Conservation (phyloP, 805 yeast genomes). For the Kurtzmaniella cleridarum region DNA sequence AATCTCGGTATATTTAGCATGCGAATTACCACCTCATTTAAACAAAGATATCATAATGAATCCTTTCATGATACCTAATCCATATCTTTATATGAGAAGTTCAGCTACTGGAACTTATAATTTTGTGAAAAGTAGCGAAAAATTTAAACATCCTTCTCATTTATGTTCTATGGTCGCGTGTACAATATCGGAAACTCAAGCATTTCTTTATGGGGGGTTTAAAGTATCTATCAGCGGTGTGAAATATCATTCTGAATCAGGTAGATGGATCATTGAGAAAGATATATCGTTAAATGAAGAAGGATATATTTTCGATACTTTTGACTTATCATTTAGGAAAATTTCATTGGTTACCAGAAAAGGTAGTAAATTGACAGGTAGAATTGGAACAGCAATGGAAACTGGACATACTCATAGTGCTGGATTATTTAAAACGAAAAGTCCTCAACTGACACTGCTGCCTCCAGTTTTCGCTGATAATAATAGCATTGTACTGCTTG, state of each 20-base stretch:
- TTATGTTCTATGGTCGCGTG: constrained; percentile 45
- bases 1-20: constrained; percentile 33
- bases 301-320: constrained; percentile 55
- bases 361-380: constrained; percentile 15
- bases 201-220: constrained; percentile 69
- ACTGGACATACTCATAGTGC: neutral
- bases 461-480: constrained; percentile 15
- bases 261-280: constrained; percentile 36
- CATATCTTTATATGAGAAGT: constrained; percentile 21
- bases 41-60: constrained; percentile 30
- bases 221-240: constrained; percentile 26
- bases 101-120: constrained; percentile 24
- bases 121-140: constrained; percentile 23
- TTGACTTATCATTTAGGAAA: constrained; percentile 44
- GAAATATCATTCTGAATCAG: constrained; percentile 15
- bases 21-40: constrained; percentile 35
- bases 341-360: constrained; percentile 22
- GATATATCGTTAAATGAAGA: constrained; percentile 45
- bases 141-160: constrained; percentile 40
- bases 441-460: constrained; percentile 12
- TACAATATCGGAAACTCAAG: constrained; percentile 49
- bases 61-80: constrained; percentile 39
- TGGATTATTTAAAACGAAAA: neutral
- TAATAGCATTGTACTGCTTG: neutral
- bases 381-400: constrained; percentile 28